These are phyloP conservation scores for Colletotrichum simmondsii DNA, from an alignment of 2,329 filamentous ascomycete species.

Conservation along the genomic window DNA sequence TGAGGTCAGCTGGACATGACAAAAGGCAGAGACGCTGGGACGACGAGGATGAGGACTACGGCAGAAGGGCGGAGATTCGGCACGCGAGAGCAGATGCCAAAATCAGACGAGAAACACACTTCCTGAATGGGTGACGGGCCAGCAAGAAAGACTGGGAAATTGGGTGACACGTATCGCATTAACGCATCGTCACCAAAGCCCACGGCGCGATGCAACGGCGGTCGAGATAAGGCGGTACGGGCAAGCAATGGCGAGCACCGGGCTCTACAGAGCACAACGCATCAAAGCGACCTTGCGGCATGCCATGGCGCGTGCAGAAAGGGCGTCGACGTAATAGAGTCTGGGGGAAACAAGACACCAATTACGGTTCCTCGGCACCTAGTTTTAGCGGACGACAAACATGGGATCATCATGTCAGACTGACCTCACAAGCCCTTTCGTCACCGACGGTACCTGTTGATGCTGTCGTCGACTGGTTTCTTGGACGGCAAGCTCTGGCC, in stretches of 20 bases:
- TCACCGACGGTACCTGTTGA: background rate
- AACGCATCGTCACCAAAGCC: background rate
- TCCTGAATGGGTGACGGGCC: background rate
- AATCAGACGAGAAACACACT: constrained; percentile 18
- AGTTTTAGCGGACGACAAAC: constrained; percentile 13
- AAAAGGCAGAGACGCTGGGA: constrained; percentile 15
- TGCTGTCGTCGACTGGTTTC: background rate
- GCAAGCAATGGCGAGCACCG: background rate
- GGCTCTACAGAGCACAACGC: background rate
- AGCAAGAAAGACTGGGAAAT: background rate
- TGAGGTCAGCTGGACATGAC: constrained; percentile 31
- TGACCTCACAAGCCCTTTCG: constrained; percentile 28
- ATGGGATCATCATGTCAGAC: constrained; percentile 31
- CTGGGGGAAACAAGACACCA: constrained; percentile 16
- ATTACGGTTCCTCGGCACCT: constrained; percentile 29
- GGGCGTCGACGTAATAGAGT: constrained; percentile 24
- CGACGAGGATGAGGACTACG: background rate
- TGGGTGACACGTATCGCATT: background rate
- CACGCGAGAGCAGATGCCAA: constrained; percentile 15
- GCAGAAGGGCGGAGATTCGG: constrained; percentile 19
- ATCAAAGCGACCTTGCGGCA: background rate
- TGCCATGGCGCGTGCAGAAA: background rate
- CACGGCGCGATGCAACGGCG: background rate
- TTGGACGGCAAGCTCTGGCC: background rate
- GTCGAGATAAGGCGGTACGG: background rate